A percentile compares a stretch with the other conserved stretches of the same genome.
Conservation (phyloP, 2,329 filamentous ascomycete species). For the Ilyonectria destructans region DNA sequence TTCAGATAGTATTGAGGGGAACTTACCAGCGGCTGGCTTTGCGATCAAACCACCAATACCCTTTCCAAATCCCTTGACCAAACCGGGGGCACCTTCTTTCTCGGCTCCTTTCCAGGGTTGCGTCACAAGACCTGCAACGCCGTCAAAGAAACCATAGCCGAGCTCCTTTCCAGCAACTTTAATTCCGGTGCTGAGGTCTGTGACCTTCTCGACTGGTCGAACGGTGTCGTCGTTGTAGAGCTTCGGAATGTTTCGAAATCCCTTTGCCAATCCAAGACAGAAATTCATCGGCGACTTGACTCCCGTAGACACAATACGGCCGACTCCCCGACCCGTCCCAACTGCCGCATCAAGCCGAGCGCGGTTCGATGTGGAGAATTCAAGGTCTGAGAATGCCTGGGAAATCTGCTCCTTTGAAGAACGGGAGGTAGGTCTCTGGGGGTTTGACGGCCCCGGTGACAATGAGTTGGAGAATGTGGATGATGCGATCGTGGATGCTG, state of each 20-base stretch:
- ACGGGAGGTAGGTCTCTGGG: slow-evolving; percentile 31
- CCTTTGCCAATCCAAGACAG: slow-evolving; percentile 84
- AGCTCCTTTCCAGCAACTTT: slow-evolving; percentile 86
- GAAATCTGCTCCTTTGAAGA: slow-evolving; percentile 39
- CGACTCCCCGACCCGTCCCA: slow-evolving; percentile 77
- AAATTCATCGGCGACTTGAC: slow-evolving; percentile 89
- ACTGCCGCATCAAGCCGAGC: slow-evolving; percentile 71
- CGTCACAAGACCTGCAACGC: slow-evolving; percentile 84
- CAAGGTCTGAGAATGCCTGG: slow-evolving; percentile 36
- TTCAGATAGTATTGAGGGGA: slow-evolving; percentile 2
- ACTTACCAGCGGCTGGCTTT: slow-evolving; percentile 84
- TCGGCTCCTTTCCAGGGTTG: slow-evolving; percentile 78
- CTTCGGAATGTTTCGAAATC: slow-evolving; percentile 89
- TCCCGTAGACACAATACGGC: slow-evolving; percentile 81
- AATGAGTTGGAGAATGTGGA: slow-evolving; percentile 37
- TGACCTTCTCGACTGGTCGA: slow-evolving; percentile 84
- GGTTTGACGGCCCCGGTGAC: slow-evolving; percentile 32
- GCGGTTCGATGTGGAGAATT: slow-evolving; percentile 43
- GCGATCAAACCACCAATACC: slow-evolving; percentile 86
- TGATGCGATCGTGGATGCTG: slow-evolving; percentile 38
- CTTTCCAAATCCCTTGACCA: slow-evolving; percentile 86
- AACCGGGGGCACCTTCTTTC: slow-evolving; percentile 69
- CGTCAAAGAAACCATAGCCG: slow-evolving; percentile 84
- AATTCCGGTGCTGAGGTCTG: slow-evolving; percentile 82
- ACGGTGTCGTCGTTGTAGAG: slow-evolving; percentile 90